Percentiles rank a stretch among this genome's conserved stretches.
These are phyloP conservation scores for Sphaerosporella brunnea DNA, from an alignment of 495 filamentous ascomycete genomes.

Conservation along the genomic window DNA sequence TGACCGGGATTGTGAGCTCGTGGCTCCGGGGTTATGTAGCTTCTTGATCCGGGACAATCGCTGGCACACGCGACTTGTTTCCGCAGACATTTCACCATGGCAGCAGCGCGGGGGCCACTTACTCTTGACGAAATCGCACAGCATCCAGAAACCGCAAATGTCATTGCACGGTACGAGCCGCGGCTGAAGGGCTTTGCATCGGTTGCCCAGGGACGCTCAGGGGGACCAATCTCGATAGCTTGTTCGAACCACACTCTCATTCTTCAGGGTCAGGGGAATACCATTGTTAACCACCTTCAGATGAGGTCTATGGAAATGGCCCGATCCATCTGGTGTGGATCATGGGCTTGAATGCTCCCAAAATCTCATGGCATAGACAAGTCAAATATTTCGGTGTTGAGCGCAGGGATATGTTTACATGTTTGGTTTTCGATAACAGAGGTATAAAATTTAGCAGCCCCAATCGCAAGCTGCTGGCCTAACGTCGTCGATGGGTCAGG, in stretches of 20 bases:
- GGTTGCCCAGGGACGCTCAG: conserved; percentile 21
- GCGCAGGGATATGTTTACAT: conserved; percentile 45
- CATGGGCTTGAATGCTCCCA: conserved; percentile 46
- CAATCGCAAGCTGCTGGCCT: too few relatives aligned
- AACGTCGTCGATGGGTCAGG: conserved; percentile 32
- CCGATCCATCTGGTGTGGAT: conserved; percentile 51
- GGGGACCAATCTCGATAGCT: conserved; percentile 23
- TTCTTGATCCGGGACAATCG: too few relatives aligned
- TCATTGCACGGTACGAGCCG: conserved; percentile 16
- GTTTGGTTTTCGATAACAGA: conserved; percentile 59
- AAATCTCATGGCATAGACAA: conserved; percentile 32
- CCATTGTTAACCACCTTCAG: not conserved
- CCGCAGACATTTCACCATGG: too few relatives aligned
- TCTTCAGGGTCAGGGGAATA: not conserved
- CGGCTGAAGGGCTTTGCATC: conserved; percentile 15
- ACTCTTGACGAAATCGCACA: conserved; percentile 21
- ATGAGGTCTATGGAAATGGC: conserved; percentile 60
- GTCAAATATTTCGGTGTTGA: conserved; percentile 36
- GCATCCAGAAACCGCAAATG: conserved; percentile 21
- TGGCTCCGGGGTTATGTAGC: too few relatives aligned
- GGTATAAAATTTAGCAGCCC: too few relatives aligned
- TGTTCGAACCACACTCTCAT: conserved; percentile 1
- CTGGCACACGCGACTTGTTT: too few relatives aligned
- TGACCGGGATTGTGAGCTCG: too few relatives aligned
- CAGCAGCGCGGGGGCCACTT: conserved; percentile 3